Evolutionary conservation across 345 rosid species (phyloP).

Genomic region (Camelina sativa): DNA sequence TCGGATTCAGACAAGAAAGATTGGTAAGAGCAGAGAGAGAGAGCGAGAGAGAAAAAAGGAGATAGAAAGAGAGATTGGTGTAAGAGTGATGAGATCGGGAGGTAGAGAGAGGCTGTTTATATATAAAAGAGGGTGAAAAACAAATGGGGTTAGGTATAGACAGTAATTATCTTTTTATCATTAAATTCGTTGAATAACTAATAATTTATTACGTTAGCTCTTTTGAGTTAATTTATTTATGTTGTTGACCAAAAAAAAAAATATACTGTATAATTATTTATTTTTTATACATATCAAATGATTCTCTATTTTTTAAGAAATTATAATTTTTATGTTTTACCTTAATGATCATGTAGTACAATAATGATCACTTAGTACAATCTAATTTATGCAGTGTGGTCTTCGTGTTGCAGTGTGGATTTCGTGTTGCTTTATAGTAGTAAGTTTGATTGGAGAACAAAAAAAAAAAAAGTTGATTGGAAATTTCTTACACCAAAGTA

Average conservation of each 20-base stretch:
- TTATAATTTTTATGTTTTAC: not conserved
- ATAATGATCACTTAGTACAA: not conserved
- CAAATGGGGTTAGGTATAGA: constrained; percentile 37
- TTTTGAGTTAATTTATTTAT: no score
- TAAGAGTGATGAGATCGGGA: constrained; percentile 26
- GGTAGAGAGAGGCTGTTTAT: constrained; percentile 30
- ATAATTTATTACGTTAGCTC: no score
- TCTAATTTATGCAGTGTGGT: not conserved
- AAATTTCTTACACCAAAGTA: not conserved
- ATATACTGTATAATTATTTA: no score
- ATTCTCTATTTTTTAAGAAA: not conserved
- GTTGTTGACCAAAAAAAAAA: no score
- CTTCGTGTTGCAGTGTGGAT: not conserved
- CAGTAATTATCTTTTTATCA: constrained; percentile 15
- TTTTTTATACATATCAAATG: not conserved
- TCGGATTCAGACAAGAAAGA: constrained; percentile 33
- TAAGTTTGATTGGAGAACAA: not conserved
- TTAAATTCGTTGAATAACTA: no score
- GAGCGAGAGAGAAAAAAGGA: not conserved
- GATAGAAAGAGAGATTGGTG: constrained; percentile 17
- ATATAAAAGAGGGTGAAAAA: constrained; percentile 40
- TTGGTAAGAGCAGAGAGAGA: not conserved
- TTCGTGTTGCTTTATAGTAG: not conserved
- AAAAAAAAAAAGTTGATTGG: not conserved
- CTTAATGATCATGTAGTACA: not conserved